Base-by-base conservation (phyloP, 2,329 filamentous ascomycete genomes). In the Botryotinia calthae region DNA sequence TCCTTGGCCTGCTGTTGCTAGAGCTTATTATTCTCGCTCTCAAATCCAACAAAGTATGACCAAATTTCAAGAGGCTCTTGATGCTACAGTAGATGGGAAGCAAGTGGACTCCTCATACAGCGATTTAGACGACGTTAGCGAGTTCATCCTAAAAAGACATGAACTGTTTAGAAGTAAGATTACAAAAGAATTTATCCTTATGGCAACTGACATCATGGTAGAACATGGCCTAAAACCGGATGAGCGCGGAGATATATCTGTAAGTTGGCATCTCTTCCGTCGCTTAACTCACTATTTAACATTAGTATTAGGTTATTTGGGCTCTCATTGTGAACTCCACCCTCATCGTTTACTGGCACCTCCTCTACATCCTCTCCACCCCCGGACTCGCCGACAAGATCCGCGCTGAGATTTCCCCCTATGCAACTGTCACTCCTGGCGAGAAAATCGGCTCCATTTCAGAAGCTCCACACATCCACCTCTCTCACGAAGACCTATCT, bases 251-350 rank as follows among this genome's bases (percentile, higher is more conserved):
- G 85, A 87, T 72, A 77, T 86, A n/a, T 82, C 82, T n/a, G 79
- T 80, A 76, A 74, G 75, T 70, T 44, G 28, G 18, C 58, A 16
- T 54, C 4, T 48, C 16, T 16, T 48, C 34, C 25, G 22, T 16
- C 7, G 34, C 51, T 44, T 3, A 25, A 46, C 4, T 51, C 28
- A n/a, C n/a, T 16, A 42, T 31, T 22, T 59, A 46, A 56, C 20
- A 56, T 25, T 51, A 12, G 14, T 18, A 31, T n/a, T 44, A 80
- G 79, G 77, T 88, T 12, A 79, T 88, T 37, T 89, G 87, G 87
- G 86, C 86, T 16, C 81, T 86, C 77, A 85, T 87, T 75, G 85
- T 84, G 25, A 87, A 89, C 75, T 82, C 85, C 8, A 85, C 85
- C 68, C 82, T 83, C 6, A 79, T 88, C 71, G 82, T 84, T n/a